These are phyloP conservation scores for Alternaria ventricosa DNA, from an alignment of 2,329 filamentous ascomycete genomes.

Conservation along the genomic window DNA sequence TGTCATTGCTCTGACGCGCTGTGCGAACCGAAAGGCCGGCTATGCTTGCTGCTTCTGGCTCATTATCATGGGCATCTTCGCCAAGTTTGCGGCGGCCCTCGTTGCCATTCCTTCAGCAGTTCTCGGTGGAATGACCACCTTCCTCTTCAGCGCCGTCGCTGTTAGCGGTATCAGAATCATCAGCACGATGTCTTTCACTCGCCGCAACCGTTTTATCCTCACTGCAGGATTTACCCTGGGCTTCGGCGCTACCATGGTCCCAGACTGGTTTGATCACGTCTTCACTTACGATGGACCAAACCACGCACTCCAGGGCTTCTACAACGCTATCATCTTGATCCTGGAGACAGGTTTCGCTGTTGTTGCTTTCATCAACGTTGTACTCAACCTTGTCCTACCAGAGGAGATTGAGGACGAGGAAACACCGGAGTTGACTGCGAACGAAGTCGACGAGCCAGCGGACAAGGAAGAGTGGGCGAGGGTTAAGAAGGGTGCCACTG, in stretches of 20 bases:
- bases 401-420: slow-evolving; percentile 76
- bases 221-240: slow-evolving; percentile 77
- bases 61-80: slow-evolving; percentile 79
- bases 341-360: slow-evolving; percentile 70
- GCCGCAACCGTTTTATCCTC: slow-evolving; percentile 81
- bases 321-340: slow-evolving; percentile 66
- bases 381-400: slow-evolving; percentile 75
- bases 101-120: slow-evolving; percentile 71
- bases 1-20: slow-evolving; percentile 75
- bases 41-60: slow-evolving; percentile 81
- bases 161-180: slow-evolving; percentile 81
- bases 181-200: slow-evolving; percentile 72
- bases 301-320: slow-evolving; percentile 71
- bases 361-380: slow-evolving; percentile 73
- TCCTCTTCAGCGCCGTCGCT: slow-evolving; percentile 78
- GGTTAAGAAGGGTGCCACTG: slow-evolving; percentile 36
- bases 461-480: slow-evolving; percentile 52
- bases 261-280: slow-evolving; percentile 69
- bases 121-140: slow-evolving; percentile 67
- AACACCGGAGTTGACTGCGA: slow-evolving; percentile 51
- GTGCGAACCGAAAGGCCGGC: slow-evolving; percentile 80
- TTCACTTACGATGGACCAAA: slow-evolving; percentile 77
- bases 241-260: slow-evolving; percentile 61
- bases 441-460: slow-evolving; percentile 46
- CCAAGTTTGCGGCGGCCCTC: slow-evolving; percentile 81